Conservation (phyloP, 352 stramenopile species). For the Phytophthora fragariae region DNA sequence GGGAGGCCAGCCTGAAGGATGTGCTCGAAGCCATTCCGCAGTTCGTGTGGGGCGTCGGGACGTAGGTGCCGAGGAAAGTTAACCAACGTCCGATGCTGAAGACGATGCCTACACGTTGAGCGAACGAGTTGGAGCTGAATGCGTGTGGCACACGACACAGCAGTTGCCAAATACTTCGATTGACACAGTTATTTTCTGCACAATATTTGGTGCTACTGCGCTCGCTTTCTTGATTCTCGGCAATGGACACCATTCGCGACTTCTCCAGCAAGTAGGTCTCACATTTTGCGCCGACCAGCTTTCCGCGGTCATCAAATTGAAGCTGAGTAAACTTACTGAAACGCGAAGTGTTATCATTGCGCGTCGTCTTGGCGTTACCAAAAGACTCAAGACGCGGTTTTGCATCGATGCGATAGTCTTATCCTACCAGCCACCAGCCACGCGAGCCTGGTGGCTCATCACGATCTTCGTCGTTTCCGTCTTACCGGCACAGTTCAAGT, state of each 20-base stretch:
- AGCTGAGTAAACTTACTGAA: conserved; percentile 93
- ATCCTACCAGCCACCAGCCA: conserved; percentile 85
- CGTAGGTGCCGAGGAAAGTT: no score
- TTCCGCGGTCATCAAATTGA: conserved; percentile 83
- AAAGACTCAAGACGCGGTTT: conserved; percentile 95
- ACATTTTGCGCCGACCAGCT: conserved; percentile 87
- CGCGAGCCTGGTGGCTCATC: conserved; percentile 88
- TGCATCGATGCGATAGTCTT: conserved; percentile 92
- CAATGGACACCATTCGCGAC: conserved; percentile 94
- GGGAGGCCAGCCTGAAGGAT: no score
- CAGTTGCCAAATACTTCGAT: no score
- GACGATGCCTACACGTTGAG: no score
- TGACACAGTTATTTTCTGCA: no score
- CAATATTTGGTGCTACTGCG: no score
- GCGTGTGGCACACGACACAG: no score
- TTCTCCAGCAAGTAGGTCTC: conserved; percentile 98
- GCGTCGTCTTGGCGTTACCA: conserved; percentile 94
- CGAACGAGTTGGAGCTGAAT: no score
- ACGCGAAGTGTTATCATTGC: conserved; percentile 93
- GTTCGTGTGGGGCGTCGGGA: no score
- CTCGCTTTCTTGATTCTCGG: conserved; percentile 45
- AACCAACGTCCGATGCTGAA: no score
- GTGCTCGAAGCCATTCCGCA: no score
- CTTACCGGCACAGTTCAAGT: conserved; percentile 94
- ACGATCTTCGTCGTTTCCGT: conserved; percentile 98